phyloP scores from a whole-genome alignment of 1,284 basidiomycete genomes.

The Marasmius oreades region DNA sequence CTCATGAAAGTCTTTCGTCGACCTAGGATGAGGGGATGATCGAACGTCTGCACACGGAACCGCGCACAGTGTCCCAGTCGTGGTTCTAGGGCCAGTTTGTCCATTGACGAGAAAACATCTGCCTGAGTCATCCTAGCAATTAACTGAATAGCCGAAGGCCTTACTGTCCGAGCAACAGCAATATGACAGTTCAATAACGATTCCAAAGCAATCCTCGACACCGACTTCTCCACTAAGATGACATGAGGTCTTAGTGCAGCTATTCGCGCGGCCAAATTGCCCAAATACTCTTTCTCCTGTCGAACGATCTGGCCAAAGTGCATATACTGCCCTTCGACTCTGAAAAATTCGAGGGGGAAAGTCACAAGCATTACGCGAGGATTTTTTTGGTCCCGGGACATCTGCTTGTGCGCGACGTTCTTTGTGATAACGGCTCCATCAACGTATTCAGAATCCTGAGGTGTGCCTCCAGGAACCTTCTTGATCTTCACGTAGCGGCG shows the following conservation, averaged over 20 bases:
- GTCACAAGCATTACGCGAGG: conserved; percentile 96
- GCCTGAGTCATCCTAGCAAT: conserved; percentile 94
- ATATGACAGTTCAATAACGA: conserved; percentile 87
- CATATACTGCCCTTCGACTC: conserved; percentile 92
- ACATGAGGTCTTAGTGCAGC: conserved; percentile 90
- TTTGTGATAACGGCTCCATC: conserved; percentile 98
- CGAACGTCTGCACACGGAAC: conserved; percentile 91
- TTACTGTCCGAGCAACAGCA: conserved; percentile 88
- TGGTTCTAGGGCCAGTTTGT: conserved; percentile 89
- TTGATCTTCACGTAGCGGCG: conserved; percentile 97
- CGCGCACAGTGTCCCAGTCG: conserved; percentile 87
- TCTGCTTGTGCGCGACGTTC: conserved; percentile 94
- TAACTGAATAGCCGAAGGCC: conserved; percentile 82
- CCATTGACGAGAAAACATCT: conserved; percentile 94
- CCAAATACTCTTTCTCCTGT: conserved; percentile 94
- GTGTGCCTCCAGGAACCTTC: conserved; percentile 93
- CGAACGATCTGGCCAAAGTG: conserved; percentile 90
- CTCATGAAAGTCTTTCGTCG: conserved; percentile 95
- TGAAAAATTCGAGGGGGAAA: conserved; percentile 94
- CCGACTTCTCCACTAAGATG: conserved; percentile 89
- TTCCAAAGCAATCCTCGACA: conserved; percentile 90
- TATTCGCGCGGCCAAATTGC: conserved; percentile 86
- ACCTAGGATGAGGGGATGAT: conserved; percentile 88
- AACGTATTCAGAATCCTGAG: conserved; percentile 93
- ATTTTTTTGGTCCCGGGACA: conserved; percentile 67